Conservation (phyloP, 768 basidiomycete species). For the Suillus cothurnatus region DNA sequence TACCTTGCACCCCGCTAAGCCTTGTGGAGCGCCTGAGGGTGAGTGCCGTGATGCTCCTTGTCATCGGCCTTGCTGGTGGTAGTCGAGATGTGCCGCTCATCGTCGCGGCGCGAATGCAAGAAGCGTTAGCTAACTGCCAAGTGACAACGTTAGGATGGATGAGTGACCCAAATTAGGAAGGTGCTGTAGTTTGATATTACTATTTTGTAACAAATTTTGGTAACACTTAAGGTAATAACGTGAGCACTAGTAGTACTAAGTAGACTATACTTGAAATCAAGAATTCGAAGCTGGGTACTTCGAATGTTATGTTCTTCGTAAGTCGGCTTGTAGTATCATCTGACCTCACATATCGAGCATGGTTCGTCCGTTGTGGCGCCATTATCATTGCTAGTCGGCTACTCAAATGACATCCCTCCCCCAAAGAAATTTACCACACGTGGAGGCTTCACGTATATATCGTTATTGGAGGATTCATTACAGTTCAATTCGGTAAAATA, state of each 20-base stretch:
- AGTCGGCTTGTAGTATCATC: background rate
- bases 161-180: slow-evolving; percentile 31
- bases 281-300: too few relatives aligned
- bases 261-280: too few relatives aligned
- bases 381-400: background rate
- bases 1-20: slow-evolving; percentile 11
- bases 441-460: slow-evolving; percentile 6
- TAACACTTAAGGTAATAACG: background rate
- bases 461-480: slow-evolving; percentile 3
- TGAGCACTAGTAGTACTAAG: too few relatives aligned
- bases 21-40: slow-evolving; percentile 27
- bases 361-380: background rate
- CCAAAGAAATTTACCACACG: background rate
- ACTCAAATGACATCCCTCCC: background rate
- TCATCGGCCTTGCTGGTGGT: slow-evolving; percentile 16
- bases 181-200: slow-evolving; percentile 31
- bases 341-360: too few relatives aligned
- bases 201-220: background rate
- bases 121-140: background rate
- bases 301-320: slow-evolving; percentile 2
- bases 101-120: background rate
- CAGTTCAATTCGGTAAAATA: slow-evolving; percentile 8
- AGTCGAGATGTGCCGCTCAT: slow-evolving; percentile 23
- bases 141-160: background rate
- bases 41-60: slow-evolving; percentile 27